phyloP scores from a whole-genome alignment of 2,329 filamentous ascomycete species.

The Talaromyces piceae region DNA sequence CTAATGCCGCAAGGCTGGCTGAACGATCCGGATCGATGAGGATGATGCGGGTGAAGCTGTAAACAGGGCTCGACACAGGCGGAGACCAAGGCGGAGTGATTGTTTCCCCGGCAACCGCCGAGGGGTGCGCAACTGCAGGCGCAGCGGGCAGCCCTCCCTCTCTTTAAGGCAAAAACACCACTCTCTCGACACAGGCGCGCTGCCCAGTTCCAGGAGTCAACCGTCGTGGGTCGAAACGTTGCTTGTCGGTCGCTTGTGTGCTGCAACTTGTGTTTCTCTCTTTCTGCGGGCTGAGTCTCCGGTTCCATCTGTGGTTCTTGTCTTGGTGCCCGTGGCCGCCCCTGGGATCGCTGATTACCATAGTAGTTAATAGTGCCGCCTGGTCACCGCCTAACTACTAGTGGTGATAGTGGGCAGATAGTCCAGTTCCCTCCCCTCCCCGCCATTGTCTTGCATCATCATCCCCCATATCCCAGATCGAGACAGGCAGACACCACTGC shows the following conservation, averaged over 20 bases:
- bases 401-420: not conserved
- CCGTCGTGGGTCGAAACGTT: too few species aligned
- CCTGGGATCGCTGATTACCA: not conserved
- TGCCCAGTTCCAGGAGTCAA: too few species aligned
- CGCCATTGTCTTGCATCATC: not conserved
- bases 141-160: too few species aligned
- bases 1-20: constrained; percentile 8
- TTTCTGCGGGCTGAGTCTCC: not conserved
- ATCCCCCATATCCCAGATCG: not conserved
- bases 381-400: not conserved
- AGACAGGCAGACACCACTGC: not conserved
- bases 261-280: not conserved
- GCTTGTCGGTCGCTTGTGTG: too few species aligned
- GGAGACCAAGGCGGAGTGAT: too few species aligned
- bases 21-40: not conserved
- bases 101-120: constrained; percentile 10
- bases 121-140: not conserved
- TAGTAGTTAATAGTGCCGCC: not conserved
- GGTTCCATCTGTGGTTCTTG: not conserved
- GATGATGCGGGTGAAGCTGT: not conserved
- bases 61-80: not conserved
- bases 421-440: too few species aligned
- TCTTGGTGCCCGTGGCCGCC: not conserved
- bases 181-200: too few species aligned
- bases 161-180: too few species aligned